Percentiles rank a stretch among this genome's conserved stretches.
Conservation (phyloP, 257 asterid species). For the Primulina huaijiensis region DNA sequence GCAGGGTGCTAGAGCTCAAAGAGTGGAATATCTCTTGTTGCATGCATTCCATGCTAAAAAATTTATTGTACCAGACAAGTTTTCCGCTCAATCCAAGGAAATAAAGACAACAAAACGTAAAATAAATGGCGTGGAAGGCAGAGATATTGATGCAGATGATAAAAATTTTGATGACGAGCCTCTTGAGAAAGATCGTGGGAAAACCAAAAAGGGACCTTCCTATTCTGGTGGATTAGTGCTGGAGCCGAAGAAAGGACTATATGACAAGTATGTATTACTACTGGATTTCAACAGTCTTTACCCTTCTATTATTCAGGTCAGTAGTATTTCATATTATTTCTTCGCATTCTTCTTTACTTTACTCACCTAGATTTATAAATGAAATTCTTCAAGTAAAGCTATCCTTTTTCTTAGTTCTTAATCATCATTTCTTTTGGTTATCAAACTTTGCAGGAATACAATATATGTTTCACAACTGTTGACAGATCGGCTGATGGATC, state of each 20-base stretch:
- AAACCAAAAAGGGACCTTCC: constrained; percentile 80
- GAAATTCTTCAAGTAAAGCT: constrained; percentile 13
- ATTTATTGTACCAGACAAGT: constrained; percentile 89
- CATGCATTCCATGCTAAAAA: constrained; percentile 94
- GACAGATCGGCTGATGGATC: constrained; percentile 70
- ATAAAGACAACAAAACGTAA: constrained; percentile 60
- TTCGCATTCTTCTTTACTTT: constrained; percentile 18
- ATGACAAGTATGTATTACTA: constrained; percentile 87
- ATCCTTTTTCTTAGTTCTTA: background rate
- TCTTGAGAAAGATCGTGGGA: constrained; percentile 45
- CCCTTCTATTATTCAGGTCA: constrained; percentile 97
- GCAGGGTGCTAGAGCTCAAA: constrained; percentile 99
- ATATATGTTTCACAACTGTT: constrained; percentile 96
- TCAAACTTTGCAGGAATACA: constrained; percentile 70
- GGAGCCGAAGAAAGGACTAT: constrained; percentile 95
- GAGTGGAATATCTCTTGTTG: constrained; percentile 89
- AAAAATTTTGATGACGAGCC: constrained; percentile 47
- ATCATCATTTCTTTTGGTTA: constrained; percentile 8
- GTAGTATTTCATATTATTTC: constrained; percentile 22
- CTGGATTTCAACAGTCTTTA: constrained; percentile 98
- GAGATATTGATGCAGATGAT: constrained; percentile 53
- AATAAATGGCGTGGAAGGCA: constrained; percentile 44
- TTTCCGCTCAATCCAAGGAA: constrained; percentile 57
- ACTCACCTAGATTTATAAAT: constrained; percentile 8
- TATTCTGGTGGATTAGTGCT: constrained; percentile 94